Base-by-base conservation (phyloP, 306 rosid species). In the Canavalia ensiformis region DNA sequence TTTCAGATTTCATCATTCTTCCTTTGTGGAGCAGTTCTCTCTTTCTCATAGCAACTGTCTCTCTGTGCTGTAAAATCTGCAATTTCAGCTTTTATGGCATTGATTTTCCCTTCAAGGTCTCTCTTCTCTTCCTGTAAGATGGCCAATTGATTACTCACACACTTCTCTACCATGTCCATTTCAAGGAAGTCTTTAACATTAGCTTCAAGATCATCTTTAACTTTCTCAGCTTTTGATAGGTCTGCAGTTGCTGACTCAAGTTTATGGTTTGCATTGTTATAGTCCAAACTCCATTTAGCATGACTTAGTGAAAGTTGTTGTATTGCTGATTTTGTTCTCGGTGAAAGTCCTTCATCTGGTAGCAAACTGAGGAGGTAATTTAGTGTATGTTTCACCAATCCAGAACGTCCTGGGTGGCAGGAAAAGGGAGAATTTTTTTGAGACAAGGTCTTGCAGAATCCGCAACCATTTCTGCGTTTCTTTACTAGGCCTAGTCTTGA, bases 31-130 rank as follows among this genome's bases (percentile, higher is more conserved):
- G 74, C 25, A 78, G 11, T 74, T 39, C 18, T 29, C 3, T 74
- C 45, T 84, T 79, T 50, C 84, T 79, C 62, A 67, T 6, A 11
- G n/a, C 68, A 46, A 37, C 80, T 3, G 4, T 72, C 72, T 66
- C 42, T 73, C 9, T 81, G 25, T 4, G 25, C 46, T 49, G 18
- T 10, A 4, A 57, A 57, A 74, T 74, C 77, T 9, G 35, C 52
- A 47, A 84, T 74, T 62, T 79, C 78, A 50, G 56, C 46, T 58
- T 68, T 79, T 7, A 79, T 52, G 47, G 78, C 81, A 58, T 59
- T 74, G 18, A 84, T 67, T 79, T 74, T 31, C 68, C 58, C 77
- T 74, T 84, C 84, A 8, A 84, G 84, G 11, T 57, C 54, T 65
- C 74, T 84, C 74, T 84, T 84, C 51, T 57, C 47, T 66, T 73